A percentile compares a stretch with the other conserved stretches of the same genome.
Evolutionary conservation across 768 basidiomycete genomes (phyloP).

Genomic region (Naganishia randhawae): DNA sequence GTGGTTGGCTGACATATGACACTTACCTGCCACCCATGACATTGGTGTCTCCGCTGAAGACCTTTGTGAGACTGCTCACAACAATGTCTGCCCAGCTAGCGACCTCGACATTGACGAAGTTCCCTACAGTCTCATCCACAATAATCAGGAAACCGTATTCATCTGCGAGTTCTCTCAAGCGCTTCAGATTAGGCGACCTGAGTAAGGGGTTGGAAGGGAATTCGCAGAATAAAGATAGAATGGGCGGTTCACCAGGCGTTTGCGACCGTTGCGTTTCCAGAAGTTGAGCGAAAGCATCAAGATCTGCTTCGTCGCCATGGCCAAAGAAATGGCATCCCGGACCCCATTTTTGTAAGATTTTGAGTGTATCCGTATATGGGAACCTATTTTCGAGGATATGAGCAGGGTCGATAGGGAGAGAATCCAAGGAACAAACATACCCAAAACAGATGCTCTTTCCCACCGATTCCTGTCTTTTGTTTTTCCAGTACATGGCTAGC

Average conservation of each 20-base stretch:
- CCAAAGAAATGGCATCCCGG: slow-evolving; percentile 88
- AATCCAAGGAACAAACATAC: slow-evolving; percentile 54
- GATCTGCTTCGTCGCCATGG: slow-evolving; percentile 68
- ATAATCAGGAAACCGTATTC: slow-evolving; percentile 82
- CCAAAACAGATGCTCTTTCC: slow-evolving; percentile 92
- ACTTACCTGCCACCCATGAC: slow-evolving; percentile 95
- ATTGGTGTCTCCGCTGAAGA: slow-evolving; percentile 90
- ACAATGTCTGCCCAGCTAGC: slow-evolving; percentile 81
- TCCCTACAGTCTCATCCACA: slow-evolving; percentile 91
- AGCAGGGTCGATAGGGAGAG: not conserved
- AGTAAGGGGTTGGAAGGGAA: slow-evolving; percentile 94
- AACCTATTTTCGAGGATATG: slow-evolving; percentile 58
- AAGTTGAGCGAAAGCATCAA: slow-evolving; percentile 66
- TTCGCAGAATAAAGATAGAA: slow-evolving; percentile 82
- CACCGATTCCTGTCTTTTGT: slow-evolving; percentile 51
- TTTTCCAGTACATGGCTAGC: slow-evolving; percentile 56
- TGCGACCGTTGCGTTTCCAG: slow-evolving; percentile 51
- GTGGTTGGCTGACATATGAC: not conserved
- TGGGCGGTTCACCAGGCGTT: slow-evolving; percentile 54
- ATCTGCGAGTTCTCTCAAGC: slow-evolving; percentile 74
- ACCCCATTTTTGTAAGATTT: slow-evolving; percentile 92
- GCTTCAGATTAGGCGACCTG: slow-evolving; percentile 71
- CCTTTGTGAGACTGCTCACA: slow-evolving; percentile 84
- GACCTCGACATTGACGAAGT: slow-evolving; percentile 87
- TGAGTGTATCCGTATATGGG: slow-evolving; percentile 90